phyloP scores from a whole-genome alignment of 2,329 filamentous ascomycete genomes.

The Setomelanomma holmii region DNA sequence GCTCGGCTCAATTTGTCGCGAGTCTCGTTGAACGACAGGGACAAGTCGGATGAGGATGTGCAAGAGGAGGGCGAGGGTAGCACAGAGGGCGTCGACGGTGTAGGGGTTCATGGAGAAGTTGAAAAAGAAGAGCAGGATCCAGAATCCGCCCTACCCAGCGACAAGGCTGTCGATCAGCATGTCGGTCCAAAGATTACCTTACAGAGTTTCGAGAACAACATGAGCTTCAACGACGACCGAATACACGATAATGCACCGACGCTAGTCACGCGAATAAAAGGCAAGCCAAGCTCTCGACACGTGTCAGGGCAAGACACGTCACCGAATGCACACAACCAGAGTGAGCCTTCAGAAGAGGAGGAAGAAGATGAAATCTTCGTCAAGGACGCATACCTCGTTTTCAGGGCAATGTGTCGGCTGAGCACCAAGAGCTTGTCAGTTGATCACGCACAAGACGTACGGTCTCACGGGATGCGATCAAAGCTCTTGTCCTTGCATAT shows the following conservation, averaged over 20 bases:
- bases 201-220: conserved; percentile 72
- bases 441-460: conserved; percentile 91
- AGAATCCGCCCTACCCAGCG: conserved; percentile 50
- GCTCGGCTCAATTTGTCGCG: conserved; percentile 66
- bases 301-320: conserved; percentile 54
- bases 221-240: conserved; percentile 69
- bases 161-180: conserved; percentile 55
- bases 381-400: conserved; percentile 95
- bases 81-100: conserved; percentile 31
- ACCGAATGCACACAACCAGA: conserved; percentile 36
- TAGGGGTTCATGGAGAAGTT: conserved; percentile 47
- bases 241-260: conserved; percentile 73
- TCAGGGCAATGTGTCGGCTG: conserved; percentile 95
- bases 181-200: conserved; percentile 67
- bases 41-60: conserved; percentile 42
- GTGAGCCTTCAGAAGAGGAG: conserved; percentile 67
- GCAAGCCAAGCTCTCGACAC: conserved; percentile 50
- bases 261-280: conserved; percentile 67
- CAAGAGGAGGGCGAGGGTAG: conserved; percentile 32
- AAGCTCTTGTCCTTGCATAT: conserved; percentile 95
- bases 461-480: conserved; percentile 94
- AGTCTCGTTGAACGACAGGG: conserved; percentile 50
- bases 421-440: conserved; percentile 90
- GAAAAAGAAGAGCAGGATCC: conserved; percentile 46
- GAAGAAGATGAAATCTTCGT: conserved; percentile 96